A percentile compares a stretch with the other conserved stretches of the same genome.
Evolutionary conservation across 257 asterid genomes (phyloP).

Genomic region (Salvia rosmarinus): DNA sequence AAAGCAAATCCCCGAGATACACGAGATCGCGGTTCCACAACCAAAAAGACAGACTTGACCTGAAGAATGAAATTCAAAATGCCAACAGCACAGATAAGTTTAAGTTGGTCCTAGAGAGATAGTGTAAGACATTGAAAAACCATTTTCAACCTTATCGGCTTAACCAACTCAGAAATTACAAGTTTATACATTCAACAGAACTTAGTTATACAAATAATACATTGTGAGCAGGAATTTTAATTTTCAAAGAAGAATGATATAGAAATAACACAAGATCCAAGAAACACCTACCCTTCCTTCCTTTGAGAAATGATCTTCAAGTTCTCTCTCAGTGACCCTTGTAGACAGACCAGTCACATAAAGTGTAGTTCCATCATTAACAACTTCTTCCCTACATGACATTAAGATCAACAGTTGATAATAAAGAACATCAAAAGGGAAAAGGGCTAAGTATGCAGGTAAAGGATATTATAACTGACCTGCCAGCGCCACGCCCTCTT

Average conservation of each 20-base stretch:
- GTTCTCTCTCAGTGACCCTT: conserved; percentile 93
- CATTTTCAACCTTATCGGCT: conserved; percentile 10
- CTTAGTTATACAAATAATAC: background rate
- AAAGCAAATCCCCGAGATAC: conserved; percentile 97
- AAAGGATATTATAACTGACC: conserved; percentile 43
- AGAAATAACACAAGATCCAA: background rate
- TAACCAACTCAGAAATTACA: conserved; percentile 7
- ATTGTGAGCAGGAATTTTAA: background rate
- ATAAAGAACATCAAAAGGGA: conserved; percentile 13
- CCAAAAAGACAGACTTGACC: conserved; percentile 87
- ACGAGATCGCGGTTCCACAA: conserved; percentile 92
- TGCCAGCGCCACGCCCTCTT: conserved; percentile 74
- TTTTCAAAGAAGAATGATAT: background rate
- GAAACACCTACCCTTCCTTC: conserved; percentile 82
- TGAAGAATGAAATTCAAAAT: conserved; percentile 29
- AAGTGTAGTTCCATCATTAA: conserved; percentile 80
- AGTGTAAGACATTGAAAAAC: conserved; percentile 15
- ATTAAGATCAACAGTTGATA: background rate
- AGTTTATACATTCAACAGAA: background rate
- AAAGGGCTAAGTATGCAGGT: background rate
- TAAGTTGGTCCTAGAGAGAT: background rate
- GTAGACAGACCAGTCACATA: conserved; percentile 97
- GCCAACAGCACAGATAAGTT: conserved; percentile 24
- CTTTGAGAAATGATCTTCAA: conserved; percentile 93
- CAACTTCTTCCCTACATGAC: conserved; percentile 49